These are phyloP conservation scores for Colletotrichum sp. DNA, from an alignment of 2,329 filamentous ascomycete genomes.

Conservation along the genomic window DNA sequence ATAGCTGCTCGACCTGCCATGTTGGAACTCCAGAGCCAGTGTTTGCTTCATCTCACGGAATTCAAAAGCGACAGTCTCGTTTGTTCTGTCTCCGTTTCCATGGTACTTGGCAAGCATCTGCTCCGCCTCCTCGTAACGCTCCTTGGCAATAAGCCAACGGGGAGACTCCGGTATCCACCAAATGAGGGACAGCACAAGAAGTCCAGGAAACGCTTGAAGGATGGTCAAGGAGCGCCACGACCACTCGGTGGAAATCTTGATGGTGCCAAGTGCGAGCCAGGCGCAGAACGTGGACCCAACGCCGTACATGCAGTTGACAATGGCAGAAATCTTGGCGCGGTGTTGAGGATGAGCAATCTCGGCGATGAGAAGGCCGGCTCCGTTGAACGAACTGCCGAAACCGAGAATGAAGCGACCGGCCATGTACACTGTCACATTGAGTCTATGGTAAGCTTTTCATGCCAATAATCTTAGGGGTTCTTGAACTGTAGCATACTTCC, in stretches of 20 bases:
- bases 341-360: background rate
- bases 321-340: background rate
- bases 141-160: constrained; percentile 34
- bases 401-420: constrained; percentile 39
- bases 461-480: background rate
- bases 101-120: constrained; percentile 43
- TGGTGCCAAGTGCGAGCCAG: background rate
- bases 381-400: constrained; percentile 56
- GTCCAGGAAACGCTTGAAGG: background rate
- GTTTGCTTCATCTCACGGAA: background rate
- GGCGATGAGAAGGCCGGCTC: constrained; percentile 13
- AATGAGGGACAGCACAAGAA: background rate
- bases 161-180: constrained; percentile 32
- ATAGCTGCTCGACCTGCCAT: background rate
- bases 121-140: constrained; percentile 33
- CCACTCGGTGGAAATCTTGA: background rate
- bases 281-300: background rate
- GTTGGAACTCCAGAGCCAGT: background rate
- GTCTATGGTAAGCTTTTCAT: background rate
- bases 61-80: background rate
- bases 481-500: constrained; percentile 36
- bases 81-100: constrained; percentile 52
- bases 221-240: background rate
- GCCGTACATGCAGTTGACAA: background rate
- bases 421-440: constrained; percentile 25